These are phyloP conservation scores for Sugiyamaella pinicola DNA, from an alignment of 1,139 yeast genomes.

Conservation along the genomic window DNA sequence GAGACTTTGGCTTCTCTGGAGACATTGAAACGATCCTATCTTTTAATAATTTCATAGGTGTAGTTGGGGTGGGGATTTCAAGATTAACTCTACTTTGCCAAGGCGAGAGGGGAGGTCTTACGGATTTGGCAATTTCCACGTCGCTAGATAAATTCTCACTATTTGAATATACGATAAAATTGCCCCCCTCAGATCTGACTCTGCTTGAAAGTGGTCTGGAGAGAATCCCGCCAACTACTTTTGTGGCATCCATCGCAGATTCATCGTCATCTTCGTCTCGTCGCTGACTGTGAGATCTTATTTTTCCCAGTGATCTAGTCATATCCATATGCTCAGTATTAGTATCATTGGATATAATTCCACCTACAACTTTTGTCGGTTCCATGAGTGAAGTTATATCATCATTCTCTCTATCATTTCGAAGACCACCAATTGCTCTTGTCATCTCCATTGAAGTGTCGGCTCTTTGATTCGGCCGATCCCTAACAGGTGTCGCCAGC, in stretches of 20 bases:
- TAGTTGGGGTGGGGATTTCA: background rate
- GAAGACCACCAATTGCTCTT: conserved; percentile 11
- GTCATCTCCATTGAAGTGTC: conserved; percentile 20
- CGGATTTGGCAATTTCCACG: conserved; percentile 7
- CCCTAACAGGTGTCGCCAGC: no score
- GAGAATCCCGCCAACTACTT: conserved; percentile 7
- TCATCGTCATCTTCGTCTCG: conserved; percentile 4
- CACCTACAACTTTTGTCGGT: conserved; percentile 12
- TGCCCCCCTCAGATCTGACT: background rate
- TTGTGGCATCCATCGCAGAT: conserved; percentile 11
- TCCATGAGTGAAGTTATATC: conserved; percentile 9
- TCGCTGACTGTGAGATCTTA: no score
- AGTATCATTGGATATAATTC: background rate
- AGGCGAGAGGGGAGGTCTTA: conserved; percentile 4
- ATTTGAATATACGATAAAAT: background rate
- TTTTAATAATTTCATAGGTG: conserved; percentile 8
- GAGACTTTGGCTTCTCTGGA: conserved; percentile 20
- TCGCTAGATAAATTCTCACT: background rate
- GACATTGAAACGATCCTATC: conserved; percentile 21
- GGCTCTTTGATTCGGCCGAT: no score
- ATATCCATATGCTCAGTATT: conserved; percentile 18
- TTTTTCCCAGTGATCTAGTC: conserved; percentile 18
- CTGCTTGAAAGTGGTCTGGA: background rate
- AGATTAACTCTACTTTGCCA: background rate
- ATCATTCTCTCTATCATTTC: background rate